Percentiles rank a stretch among this genome's conserved stretches.
phyloP scores from a whole-genome alignment of 2,329 filamentous ascomycete genomes.

The Curvularia eragrostidis region DNA sequence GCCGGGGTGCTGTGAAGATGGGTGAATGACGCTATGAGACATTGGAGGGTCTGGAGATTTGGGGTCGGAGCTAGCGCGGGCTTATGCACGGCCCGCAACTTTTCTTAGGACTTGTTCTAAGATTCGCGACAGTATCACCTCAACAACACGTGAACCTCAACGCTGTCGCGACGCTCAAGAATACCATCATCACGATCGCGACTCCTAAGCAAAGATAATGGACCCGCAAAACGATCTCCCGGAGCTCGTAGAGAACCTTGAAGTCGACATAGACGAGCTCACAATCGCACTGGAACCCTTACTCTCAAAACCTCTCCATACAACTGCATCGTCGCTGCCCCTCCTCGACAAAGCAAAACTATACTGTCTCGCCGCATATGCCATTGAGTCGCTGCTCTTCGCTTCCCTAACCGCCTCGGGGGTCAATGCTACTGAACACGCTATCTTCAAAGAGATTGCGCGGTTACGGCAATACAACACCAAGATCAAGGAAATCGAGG shows the following conservation, averaged over 20 bases:
- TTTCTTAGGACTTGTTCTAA: conserved; percentile 22
- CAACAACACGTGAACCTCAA: neutral
- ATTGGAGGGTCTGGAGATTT: conserved; percentile 6
- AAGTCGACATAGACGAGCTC: conserved; percentile 79
- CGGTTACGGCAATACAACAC: conserved; percentile 90
- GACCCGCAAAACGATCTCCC: conserved; percentile 63
- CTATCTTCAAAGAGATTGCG: conserved; percentile 83
- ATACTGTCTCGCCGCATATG: conserved; percentile 84
- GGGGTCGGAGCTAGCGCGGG: conserved; percentile 22
- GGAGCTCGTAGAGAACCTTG: conserved; percentile 74
- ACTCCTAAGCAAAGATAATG: conserved; percentile 48
- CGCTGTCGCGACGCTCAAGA: neutral
- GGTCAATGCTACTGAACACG: conserved; percentile 79
- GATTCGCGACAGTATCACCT: conserved; percentile 4
- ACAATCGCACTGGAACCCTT: conserved; percentile 78
- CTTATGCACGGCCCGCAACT: conserved; percentile 37
- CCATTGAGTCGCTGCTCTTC: conserved; percentile 89
- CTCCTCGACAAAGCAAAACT: conserved; percentile 96
- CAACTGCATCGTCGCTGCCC: conserved; percentile 78
- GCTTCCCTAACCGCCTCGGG: conserved; percentile 81
- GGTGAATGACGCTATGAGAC: conserved; percentile 20
- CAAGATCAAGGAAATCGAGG: conserved; percentile 83
- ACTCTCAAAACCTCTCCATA: conserved; percentile 67
- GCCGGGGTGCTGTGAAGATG: neutral
- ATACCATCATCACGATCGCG: neutral